Percentiles rank a stretch among this genome's conserved stretches.
Conservation (phyloP, 2,329 filamentous ascomycete species). For the Penicillium sp. region DNA sequence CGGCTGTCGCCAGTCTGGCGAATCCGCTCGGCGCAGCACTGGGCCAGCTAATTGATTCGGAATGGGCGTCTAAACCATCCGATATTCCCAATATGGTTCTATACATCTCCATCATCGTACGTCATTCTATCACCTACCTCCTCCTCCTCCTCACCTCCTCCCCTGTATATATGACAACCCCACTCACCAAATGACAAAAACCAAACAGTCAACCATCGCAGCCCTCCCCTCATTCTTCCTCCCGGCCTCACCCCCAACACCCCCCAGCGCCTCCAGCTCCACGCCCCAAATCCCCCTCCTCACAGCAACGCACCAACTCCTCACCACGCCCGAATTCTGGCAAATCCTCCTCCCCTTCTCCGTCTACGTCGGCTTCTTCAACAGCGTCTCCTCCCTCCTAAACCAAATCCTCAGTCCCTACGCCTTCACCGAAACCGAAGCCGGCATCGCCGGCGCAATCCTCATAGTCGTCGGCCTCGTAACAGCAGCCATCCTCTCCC, state of each 20-base stretch:
- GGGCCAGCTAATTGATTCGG: slow-evolving; percentile 79
- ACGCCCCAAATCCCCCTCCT: slow-evolving; percentile 53
- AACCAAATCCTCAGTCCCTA: slow-evolving; percentile 89
- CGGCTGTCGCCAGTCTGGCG: slow-evolving; percentile 76
- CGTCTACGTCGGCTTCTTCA: slow-evolving; percentile 89
- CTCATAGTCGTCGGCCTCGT: slow-evolving; percentile 86
- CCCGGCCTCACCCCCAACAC: slow-evolving; percentile 70
- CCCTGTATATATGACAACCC: no score
- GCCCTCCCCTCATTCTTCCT: slow-evolving; percentile 77
- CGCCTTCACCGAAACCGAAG: slow-evolving; percentile 75
- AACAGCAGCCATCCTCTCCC: slow-evolving; percentile 68
- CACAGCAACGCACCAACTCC: slow-evolving; percentile 53
- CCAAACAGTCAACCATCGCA: slow-evolving; percentile 56
- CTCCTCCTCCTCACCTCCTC: not conserved
- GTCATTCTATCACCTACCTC: slow-evolving; percentile 40
- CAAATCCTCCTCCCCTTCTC: slow-evolving; percentile 76
- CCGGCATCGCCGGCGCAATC: slow-evolving; percentile 83
- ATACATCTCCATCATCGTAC: slow-evolving; percentile 75
- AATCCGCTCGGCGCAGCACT: slow-evolving; percentile 88
- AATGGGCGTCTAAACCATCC: slow-evolving; percentile 60
- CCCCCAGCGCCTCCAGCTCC: slow-evolving; percentile 64
- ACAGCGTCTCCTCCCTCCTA: slow-evolving; percentile 78
- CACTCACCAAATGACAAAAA: not conserved
- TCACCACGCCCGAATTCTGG: slow-evolving; percentile 67
- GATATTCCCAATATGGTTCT: slow-evolving; percentile 79